Conservation (phyloP, 1,139 yeast species). For the Taphrina sp. region DNA sequence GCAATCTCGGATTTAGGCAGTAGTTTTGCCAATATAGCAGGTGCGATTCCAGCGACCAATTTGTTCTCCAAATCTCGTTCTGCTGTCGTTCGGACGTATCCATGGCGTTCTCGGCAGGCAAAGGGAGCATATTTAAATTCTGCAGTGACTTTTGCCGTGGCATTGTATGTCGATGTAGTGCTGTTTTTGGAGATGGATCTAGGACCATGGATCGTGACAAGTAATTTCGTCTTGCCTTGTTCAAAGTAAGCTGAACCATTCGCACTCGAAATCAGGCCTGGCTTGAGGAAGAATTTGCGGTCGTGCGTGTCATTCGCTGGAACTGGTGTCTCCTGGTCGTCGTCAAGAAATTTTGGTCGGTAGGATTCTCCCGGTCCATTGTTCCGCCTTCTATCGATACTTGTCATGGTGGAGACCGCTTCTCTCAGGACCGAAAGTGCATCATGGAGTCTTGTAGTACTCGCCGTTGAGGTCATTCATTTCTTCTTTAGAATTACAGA, state of each 20-base stretch:
- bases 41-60: conserved; percentile 15
- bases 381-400: conserved; percentile 23
- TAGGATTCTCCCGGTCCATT: conserved; percentile 11
- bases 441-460: too few relatives aligned
- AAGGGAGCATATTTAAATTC: conserved; percentile 11
- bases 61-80: conserved; percentile 4
- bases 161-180: neutral
- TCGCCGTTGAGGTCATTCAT: too few relatives aligned
- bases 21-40: conserved; percentile 7
- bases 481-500: too few relatives aligned
- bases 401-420: too few relatives aligned
- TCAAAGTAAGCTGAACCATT: conserved; percentile 20
- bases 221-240: conserved; percentile 1
- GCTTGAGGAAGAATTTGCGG: neutral
- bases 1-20: conserved; percentile 32
- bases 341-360: conserved; percentile 3
- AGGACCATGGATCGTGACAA: conserved; percentile 18
- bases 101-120: conserved; percentile 2
- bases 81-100: neutral
- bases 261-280: conserved; percentile 1
- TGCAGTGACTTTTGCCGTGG: neutral
- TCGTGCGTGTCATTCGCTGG: too few relatives aligned
- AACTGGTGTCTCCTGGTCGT: neutral
- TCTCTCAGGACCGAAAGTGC: too few relatives aligned
- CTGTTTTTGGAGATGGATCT: conserved; percentile 1